phyloP scores from a whole-genome alignment of 2,329 filamentous ascomycete species.

The Drechmeria coniospora region DNA sequence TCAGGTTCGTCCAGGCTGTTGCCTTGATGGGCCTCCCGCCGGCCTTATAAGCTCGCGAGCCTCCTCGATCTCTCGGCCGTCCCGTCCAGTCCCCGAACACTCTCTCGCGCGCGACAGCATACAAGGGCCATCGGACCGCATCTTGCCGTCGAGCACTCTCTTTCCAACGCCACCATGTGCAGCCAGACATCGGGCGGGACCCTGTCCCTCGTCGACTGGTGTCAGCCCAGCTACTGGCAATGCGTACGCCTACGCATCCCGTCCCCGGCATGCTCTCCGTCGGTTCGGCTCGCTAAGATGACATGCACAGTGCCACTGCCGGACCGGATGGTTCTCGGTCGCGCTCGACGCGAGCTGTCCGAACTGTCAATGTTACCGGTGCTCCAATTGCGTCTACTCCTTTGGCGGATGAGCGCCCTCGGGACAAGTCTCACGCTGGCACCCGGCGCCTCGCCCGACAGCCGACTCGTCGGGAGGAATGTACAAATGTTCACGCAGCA shows the following conservation, averaged over 20 bases:
- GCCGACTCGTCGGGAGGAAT: no score
- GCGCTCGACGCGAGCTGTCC: constrained; percentile 7
- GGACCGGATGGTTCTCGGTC: constrained; percentile 8
- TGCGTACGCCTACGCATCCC: constrained; percentile 5
- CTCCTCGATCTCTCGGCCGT: no score
- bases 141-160: not conserved
- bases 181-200: not conserved
- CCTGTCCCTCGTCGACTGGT: not conserved
- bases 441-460: no score
- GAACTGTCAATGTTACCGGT: constrained; percentile 8
- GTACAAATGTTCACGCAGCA: no score
- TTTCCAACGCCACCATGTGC: constrained; percentile 1
- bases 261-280: not conserved
- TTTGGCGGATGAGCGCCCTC: not conserved
- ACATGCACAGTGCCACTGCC: constrained; percentile 7
- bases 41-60: no score
- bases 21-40: no score
- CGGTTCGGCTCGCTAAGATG: constrained; percentile 2
- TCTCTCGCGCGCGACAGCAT: no score
- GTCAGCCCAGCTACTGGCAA: constrained; percentile 3
- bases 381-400: constrained; percentile 8
- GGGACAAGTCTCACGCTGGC: no score
- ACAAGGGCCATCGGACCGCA: no score
- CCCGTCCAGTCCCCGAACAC: no score
- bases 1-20: no score